phyloP scores from a whole-genome alignment of 768 basidiomycete species.

The Hericium coralloides region DNA sequence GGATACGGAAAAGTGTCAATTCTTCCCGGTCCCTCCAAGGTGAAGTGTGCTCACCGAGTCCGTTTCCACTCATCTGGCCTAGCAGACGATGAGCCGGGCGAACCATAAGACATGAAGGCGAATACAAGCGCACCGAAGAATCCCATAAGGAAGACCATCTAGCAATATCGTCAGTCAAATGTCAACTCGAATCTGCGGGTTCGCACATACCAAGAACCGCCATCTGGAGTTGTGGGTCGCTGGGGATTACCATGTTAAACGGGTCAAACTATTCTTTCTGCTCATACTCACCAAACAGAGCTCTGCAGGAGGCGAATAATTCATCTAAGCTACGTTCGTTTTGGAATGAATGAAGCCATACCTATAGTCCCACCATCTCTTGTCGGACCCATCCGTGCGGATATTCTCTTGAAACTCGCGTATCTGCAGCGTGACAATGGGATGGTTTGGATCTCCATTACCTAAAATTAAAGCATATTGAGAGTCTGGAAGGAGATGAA shows the following conservation, averaged over 20 bases:
- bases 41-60: neutral
- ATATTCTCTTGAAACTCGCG: neutral
- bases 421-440: neutral
- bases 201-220: neutral
- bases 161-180: neutral
- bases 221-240: neutral
- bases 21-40: no score
- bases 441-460: neutral
- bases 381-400: constrained; percentile 3
- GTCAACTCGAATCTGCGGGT: neutral
- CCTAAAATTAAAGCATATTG: neutral
- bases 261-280: no score
- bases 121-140: constrained; percentile 1
- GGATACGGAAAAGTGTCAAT: neutral
- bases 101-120: no score
- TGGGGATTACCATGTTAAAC: neutral
- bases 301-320: neutral
- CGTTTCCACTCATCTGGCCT: constrained; percentile 2
- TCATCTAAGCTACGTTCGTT: neutral
- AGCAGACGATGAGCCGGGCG: no score
- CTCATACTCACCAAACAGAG: neutral
- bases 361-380: constrained; percentile 1
- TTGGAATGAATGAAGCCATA: neutral
- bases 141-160: constrained; percentile 3
- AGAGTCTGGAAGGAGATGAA: no score